Conservation (phyloP, 1,284 basidiomycete species). For the Omphalotus olearius region DNA sequence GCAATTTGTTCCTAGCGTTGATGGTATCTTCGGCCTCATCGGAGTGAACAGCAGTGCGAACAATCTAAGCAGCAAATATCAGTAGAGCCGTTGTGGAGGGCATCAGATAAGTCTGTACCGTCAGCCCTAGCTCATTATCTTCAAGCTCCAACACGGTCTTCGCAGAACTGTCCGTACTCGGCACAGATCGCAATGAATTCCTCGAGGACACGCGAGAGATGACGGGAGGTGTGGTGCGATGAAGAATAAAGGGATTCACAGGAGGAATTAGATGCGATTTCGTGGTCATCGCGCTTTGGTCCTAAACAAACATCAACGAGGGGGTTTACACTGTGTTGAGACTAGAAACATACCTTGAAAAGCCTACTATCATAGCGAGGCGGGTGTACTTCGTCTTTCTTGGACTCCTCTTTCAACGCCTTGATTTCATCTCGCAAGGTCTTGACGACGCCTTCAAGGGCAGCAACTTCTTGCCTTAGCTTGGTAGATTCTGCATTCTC, state of each 20-base stretch:
- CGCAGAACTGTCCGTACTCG: conserved; percentile 7
- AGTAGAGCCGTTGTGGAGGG: conserved; percentile 9
- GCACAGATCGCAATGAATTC: not conserved
- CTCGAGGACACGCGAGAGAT: conserved; percentile 9
- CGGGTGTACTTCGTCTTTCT: not conserved
- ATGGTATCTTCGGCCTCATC: conserved; percentile 46
- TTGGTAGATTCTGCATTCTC: conserved; percentile 18
- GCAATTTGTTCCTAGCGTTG: conserved; percentile 46
- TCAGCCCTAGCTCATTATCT: conserved; percentile 8
- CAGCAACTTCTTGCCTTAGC: conserved; percentile 31
- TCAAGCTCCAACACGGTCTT: conserved; percentile 4
- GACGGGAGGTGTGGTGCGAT: conserved; percentile 6
- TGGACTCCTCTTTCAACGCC: conserved; percentile 13
- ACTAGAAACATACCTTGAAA: not conserved
- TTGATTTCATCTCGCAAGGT: conserved; percentile 36
- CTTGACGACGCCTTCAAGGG: conserved; percentile 34
- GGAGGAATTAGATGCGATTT: not conserved
- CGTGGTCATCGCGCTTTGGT: not conserved
- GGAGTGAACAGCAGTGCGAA: conserved; percentile 19
- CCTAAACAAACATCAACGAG: not conserved
- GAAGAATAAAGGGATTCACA: conserved; percentile 4
- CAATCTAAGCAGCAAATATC: conserved; percentile 9
- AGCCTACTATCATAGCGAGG: not conserved
- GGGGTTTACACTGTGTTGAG: not conserved
- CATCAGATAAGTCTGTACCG: conserved; percentile 5